A percentile compares a stretch with the other conserved stretches of the same genome.
phyloP scores from a whole-genome alignment of 495 filamentous ascomycete genomes.

The Hypoxylon cercidicola region DNA sequence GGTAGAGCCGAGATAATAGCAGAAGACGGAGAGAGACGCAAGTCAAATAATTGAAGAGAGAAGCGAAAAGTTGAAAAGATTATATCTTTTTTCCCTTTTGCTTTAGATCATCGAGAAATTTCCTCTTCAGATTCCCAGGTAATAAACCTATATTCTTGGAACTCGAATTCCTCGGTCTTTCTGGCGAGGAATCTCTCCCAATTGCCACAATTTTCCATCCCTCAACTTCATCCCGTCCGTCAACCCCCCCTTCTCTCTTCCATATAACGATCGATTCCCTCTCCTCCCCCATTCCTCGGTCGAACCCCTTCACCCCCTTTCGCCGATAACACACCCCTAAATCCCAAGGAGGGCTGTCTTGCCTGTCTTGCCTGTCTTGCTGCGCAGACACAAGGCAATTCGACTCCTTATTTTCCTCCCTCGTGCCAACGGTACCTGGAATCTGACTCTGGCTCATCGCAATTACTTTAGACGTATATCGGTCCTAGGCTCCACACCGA shows the following conservation, averaged over 20 bases:
- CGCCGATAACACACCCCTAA: constrained; percentile 42
- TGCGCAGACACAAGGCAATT: constrained; percentile 41
- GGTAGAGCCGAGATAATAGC: constrained; percentile 38
- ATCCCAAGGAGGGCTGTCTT: constrained; percentile 48
- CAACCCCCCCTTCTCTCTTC: constrained; percentile 8
- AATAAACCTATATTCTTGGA: constrained; percentile 40
- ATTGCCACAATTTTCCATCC: constrained; percentile 44
- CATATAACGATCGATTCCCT: constrained; percentile 59
- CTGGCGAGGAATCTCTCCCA: constrained; percentile 43
- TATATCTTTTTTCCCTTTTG: constrained; percentile 31
- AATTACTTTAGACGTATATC: constrained; percentile 46
- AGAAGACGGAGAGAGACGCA: constrained; percentile 45
- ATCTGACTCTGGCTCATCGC: constrained; percentile 47
- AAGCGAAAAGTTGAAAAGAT: constrained; percentile 35
- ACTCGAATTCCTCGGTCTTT: constrained; percentile 46
- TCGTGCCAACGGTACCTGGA: constrained; percentile 47
- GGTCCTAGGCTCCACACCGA: constrained; percentile 43
- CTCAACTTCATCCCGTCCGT: constrained; percentile 24
- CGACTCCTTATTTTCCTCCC: constrained; percentile 35
- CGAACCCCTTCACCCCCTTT: constrained; percentile 48
- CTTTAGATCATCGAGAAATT: constrained; percentile 36
- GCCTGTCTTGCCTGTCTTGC: constrained; percentile 40
- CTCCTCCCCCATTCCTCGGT: constrained; percentile 56
- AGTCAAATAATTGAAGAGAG: constrained; percentile 42
- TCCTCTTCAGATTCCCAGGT: constrained; percentile 45